A percentile compares a stretch with the other conserved stretches of the same genome.
These are phyloP conservation scores for Fusarium annulatum DNA, from an alignment of 2,329 filamentous ascomycete species.

Conservation along the genomic window DNA sequence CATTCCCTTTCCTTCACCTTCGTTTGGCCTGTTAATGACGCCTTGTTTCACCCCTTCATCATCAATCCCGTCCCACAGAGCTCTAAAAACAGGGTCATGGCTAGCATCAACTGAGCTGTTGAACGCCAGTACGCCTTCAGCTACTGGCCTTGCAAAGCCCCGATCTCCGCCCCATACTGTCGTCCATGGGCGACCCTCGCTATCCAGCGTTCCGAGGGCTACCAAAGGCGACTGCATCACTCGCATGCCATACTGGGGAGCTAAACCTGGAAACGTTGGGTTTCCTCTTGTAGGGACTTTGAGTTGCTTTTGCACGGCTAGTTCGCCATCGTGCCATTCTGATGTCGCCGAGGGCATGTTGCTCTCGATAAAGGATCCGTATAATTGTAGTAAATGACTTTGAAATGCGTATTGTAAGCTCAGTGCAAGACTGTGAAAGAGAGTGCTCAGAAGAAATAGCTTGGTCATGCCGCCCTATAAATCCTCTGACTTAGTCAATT, in stretches of 20 bases:
- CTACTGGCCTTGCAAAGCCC: conserved; percentile 74
- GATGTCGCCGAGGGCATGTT: conserved; percentile 46
- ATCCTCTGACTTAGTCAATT: neutral
- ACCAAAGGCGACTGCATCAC: conserved; percentile 73
- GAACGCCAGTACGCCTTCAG: conserved; percentile 72
- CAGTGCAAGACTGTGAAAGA: conserved; percentile 1
- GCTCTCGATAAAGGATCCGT: conserved; percentile 8
- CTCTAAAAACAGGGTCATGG: conserved; percentile 76
- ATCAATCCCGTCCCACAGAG: conserved; percentile 65
- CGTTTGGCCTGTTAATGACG: conserved; percentile 50
- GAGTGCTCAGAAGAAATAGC: neutral
- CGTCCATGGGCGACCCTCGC: conserved; percentile 75
- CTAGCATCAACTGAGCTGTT: conserved; percentile 68
- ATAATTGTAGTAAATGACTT: neutral
- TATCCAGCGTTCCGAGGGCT: conserved; percentile 78
- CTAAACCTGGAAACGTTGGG: conserved; percentile 73
- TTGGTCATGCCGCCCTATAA: conserved; percentile 3
- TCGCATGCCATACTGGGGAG: conserved; percentile 68
- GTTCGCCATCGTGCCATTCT: conserved; percentile 74
- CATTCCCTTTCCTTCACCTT: conserved; percentile 56
- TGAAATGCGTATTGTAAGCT: conserved; percentile 16
- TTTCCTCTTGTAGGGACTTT: conserved; percentile 68
- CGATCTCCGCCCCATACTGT: conserved; percentile 80
- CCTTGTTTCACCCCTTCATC: conserved; percentile 52
- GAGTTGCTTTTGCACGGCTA: conserved; percentile 71